phyloP scores from a whole-genome alignment of 2,329 filamentous ascomycete genomes.

The Colletotrichum agaves region DNA sequence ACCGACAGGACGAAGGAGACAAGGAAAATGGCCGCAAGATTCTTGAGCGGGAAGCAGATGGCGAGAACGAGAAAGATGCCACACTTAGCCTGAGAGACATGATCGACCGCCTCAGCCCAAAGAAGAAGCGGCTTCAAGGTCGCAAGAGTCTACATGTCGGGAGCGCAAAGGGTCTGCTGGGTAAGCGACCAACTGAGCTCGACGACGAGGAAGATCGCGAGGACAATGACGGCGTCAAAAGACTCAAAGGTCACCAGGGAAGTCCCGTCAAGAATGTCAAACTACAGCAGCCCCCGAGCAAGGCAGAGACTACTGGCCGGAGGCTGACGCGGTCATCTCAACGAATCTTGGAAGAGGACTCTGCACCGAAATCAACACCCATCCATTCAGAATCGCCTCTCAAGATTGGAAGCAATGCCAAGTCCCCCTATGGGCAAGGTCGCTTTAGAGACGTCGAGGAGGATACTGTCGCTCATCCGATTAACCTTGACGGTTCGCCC shows the following conservation, averaged over 20 bases:
- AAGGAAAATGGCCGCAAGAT: slow-evolving; percentile 69
- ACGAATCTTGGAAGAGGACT: slow-evolving; percentile 56
- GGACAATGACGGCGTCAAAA: slow-evolving; percentile 71
- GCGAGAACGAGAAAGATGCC: slow-evolving; percentile 67
- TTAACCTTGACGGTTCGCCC: slow-evolving; percentile 56
- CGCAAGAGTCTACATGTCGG: slow-evolving; percentile 83
- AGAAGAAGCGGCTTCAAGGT: slow-evolving; percentile 72
- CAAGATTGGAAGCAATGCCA: slow-evolving; percentile 53
- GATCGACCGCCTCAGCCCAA: slow-evolving; percentile 82
- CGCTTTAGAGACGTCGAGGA: slow-evolving; percentile 66
- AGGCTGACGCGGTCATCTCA: slow-evolving; percentile 62
- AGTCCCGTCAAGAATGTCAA: slow-evolving; percentile 82
- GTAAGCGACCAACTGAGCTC: slow-evolving; percentile 78
- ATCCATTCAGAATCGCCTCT: slow-evolving; percentile 59
- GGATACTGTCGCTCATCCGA: slow-evolving; percentile 53
- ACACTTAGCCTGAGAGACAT: slow-evolving; percentile 78
- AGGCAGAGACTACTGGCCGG: slow-evolving; percentile 73
- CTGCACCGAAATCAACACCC: slow-evolving; percentile 50
- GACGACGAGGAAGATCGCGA: slow-evolving; percentile 71
- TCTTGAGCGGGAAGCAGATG: slow-evolving; percentile 63
- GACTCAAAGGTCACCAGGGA: slow-evolving; percentile 75
- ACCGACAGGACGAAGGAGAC: slow-evolving; percentile 69
- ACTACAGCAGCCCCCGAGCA: slow-evolving; percentile 75
- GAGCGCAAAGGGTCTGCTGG: slow-evolving; percentile 77
- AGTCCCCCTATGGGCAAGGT: slow-evolving; percentile 66